Evolutionary conservation across 2,329 filamentous ascomycete genomes (phyloP), one percentile per base, ranked within the genome.

Genomic region (Gliomastix tumulicola): DNA sequence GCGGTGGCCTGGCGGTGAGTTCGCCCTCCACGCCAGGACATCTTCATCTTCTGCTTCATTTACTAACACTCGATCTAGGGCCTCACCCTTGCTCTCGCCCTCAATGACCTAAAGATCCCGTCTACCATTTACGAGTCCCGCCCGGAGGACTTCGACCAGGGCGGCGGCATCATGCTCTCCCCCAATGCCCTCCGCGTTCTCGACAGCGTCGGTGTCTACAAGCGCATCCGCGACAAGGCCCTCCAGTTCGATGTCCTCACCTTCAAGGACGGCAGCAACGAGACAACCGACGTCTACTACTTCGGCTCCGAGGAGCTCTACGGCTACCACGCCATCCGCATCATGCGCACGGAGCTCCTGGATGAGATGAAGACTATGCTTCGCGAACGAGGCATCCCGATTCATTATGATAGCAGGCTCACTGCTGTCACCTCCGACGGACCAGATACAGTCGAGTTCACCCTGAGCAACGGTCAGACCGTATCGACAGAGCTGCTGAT

Each of bases 111-210:
- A 38, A 56, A 57, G 28, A 77, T 81, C 30, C 44, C 58, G 6
- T 62, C 56, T 40, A 67, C 56, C 4, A 54, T 79, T 35, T 79
- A 75, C 42, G 75, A 79, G 41, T 57, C 62, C 12, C 63, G 68
- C 8, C 40, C 55, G 1, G 59, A 60, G 0, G 57, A 65, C 2
- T 58, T 66, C 3, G 60, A 69, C 40, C 66, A 68, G 18, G 69
- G 69, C 15, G 75, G 75, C 4, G 73, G 70, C 1, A 58, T 80
- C 21, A 75, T 77, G 67, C 63, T 79, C 3, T 75, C 74, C 0
- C 75, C 76, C 6, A 79, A 79, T 36, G 71, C 73, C 0, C 62
- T 80, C 2, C 61, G 63, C 5, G 59, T 78, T 27, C 60, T 81
- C 0, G 68, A 78, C 42, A 50, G 48, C 0, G 51, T 79, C 0